Evolutionary conservation across 352 stramenopile genomes (phyloP).

Genomic region (Phytopythium oedochilum): DNA sequence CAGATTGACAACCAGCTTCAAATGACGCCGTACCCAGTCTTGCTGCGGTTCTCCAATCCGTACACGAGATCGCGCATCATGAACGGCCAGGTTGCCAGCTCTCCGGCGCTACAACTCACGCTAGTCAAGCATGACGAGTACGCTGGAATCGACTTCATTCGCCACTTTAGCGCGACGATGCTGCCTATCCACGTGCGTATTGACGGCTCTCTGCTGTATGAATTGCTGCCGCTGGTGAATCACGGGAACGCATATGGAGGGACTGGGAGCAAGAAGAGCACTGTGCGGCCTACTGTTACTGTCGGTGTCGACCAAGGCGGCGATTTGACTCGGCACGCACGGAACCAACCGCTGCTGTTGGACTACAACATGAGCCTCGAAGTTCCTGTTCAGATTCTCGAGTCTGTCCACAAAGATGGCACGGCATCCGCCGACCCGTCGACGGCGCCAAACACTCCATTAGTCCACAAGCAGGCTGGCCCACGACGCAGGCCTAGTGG

Average conservation of each 20-base stretch:
- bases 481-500: conserved; percentile 18
- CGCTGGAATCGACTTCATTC: conserved; percentile 83
- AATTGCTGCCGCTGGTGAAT: conserved; percentile 61
- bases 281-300: conserved; percentile 20
- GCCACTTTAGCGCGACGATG: conserved; percentile 69
- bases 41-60: conserved; percentile 78
- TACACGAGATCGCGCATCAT: conserved; percentile 37
- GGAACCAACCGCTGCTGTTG: conserved; percentile 48
- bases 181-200: conserved; percentile 77
- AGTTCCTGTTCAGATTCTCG: conserved; percentile 66
- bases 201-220: conserved; percentile 75
- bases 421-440: conserved; percentile 32
- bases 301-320: conserved; percentile 19
- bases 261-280: conserved; percentile 9
- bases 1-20: conserved; percentile 88
- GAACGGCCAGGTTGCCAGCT: conserved; percentile 43
- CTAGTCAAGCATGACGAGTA: conserved; percentile 87
- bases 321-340: conserved; percentile 28
- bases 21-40: conserved; percentile 74
- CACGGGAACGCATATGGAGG: conserved; percentile 42
- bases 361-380: conserved; percentile 75
- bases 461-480: conserved; percentile 17
- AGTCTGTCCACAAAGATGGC: conserved; percentile 60
- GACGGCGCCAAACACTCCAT: conserved; percentile 25
- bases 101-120: conserved; percentile 67